Evolutionary conservation across 208 protist species (phyloP), one percentile per base, ranked within the genome.

Genomic region (Leishmania martiniquensis): DNA sequence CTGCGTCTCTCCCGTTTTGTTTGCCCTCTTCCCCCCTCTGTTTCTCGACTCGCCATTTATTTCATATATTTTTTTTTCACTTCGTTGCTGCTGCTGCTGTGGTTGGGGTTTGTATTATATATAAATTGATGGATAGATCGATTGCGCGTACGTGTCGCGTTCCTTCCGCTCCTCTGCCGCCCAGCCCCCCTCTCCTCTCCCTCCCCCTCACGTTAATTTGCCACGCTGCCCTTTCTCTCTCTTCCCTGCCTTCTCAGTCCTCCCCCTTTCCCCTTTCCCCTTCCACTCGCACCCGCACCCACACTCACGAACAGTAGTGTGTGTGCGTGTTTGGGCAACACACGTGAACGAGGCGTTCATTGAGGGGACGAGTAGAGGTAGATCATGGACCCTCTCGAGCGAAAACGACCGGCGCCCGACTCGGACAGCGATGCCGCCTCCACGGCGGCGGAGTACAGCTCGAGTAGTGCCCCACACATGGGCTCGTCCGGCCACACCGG

Each of bases 361-460:
- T n/a, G 63, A 68, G 34, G n/a, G 20, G 12, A 25, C 20, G 42
- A 55, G 66, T 37, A 22, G 44, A 47, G 47, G 2, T 29, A 29
- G 9, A 72, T 7, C 13, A 76, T 76, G 72, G 20, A 67, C n/a
- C 66, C 57, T 32, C 5, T 67, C 6, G 72, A 76, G n/a, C 72
- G 59, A 52, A 44, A 45, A 32, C 44, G 45, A 25, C 59, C 52
- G 55, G 59, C 25, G 6, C 49, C 57, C 17, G 57, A 68, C 34
- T 32, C 42, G 39, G 72, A 68, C 20, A 67, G 72, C 42, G 72
- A 76, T 44, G 20, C 52, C 37, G 34, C 32, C 45, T 52, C 63
- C 52, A 62, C 72, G 47, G 60, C 67, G 62, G 73, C 82, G 4
- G 76, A 78, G 65, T 70, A 67, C 77, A 57, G 47, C n/a, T 72